Conservation (phyloP, 441 rosid species). For the Gossypium trilobum region DNA sequence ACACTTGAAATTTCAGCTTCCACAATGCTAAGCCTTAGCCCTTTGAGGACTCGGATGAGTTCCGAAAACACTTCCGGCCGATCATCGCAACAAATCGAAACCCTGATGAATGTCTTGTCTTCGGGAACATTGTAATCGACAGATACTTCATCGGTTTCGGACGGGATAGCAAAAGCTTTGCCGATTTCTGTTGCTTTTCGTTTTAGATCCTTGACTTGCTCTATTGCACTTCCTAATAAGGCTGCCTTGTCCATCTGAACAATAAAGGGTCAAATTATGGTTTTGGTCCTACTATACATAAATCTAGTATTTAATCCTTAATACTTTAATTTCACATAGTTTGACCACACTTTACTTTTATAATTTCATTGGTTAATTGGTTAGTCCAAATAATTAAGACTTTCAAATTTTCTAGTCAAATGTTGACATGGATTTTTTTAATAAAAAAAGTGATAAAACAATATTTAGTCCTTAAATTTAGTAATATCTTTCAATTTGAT, state of each 20-base stretch:
- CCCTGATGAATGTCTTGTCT: slow-evolving; percentile 34
- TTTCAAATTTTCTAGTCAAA: too few species aligned
- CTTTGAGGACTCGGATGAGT: slow-evolving; percentile 44
- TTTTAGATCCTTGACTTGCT: slow-evolving; percentile 66
- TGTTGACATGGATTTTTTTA: too few species aligned
- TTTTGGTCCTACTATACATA: not conserved
- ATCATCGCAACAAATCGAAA: slow-evolving; percentile 71
- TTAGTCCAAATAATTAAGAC: not conserved
- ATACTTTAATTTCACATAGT: not conserved
- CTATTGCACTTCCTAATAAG: slow-evolving; percentile 60
- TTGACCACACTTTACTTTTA: not conserved
- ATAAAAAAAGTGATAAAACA: too few species aligned
- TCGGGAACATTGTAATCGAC: slow-evolving; percentile 33
- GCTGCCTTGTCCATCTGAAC: slow-evolving; percentile 93
- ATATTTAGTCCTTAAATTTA: too few species aligned
- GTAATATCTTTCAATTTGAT: too few species aligned
- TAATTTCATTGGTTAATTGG: not conserved
- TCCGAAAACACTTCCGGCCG: slow-evolving; percentile 66
- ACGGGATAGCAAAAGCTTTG: slow-evolving; percentile 41
- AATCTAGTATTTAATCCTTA: not conserved
- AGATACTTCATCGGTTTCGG: slow-evolving; percentile 26
- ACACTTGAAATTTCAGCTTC: slow-evolving; percentile 54
- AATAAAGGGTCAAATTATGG: not conserved
- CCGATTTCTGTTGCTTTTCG: slow-evolving; percentile 47
- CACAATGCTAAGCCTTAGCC: slow-evolving; percentile 39